Evolutionary conservation across 108 stramenopile species (phyloP), one percentile per base, ranked within the genome.

Genomic region (Skeletonema tropicum): DNA sequence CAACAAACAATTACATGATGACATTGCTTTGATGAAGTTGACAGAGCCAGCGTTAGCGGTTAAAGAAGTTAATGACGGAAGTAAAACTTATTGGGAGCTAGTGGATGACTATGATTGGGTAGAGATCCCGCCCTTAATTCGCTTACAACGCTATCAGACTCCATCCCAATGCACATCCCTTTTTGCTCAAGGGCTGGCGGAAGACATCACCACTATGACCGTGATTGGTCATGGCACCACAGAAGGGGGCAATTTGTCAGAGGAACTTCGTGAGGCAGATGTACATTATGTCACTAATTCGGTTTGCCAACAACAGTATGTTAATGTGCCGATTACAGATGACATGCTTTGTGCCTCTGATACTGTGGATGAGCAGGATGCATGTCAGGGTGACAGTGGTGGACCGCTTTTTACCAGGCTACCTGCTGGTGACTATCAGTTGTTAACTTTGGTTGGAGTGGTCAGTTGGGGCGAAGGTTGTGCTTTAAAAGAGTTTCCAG

Each of bases 391-490:
- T 9, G 83, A 84, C 35, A 70, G 68, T 19, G 83, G 83, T 14
- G 72, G 68, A 6, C 83, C 83, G 5, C 49, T 79, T 55, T 31
- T 83, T 17, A 66, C 66, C 7, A 11, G 30, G 3, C 2, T 74
- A 3, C 64, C 71, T 42, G 36, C 19, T n/a, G 19, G 48, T 49
- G 48, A 12, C 1, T 2, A 39, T 39, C 0, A 39, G 10, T 39
- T 49, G 12, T 19, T 73, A 14, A 21, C 63, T 3, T n/a, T 46
- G 32, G 25, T 60, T 17, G 15, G n/a, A 6, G 42, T 74, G 63
- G 31, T 71, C 71, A 52, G 71, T 76, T 82, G 80, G 80, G 80
- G 80, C 17, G 30, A 76, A 14, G 80, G 80, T 21, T 82, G 80
- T 65, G 80, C 72, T 15, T 1, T 26, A 6, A 13, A 61, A 4